Conservation (phyloP, 805 yeast species). For the Scheffersomyces lignosus region DNA sequence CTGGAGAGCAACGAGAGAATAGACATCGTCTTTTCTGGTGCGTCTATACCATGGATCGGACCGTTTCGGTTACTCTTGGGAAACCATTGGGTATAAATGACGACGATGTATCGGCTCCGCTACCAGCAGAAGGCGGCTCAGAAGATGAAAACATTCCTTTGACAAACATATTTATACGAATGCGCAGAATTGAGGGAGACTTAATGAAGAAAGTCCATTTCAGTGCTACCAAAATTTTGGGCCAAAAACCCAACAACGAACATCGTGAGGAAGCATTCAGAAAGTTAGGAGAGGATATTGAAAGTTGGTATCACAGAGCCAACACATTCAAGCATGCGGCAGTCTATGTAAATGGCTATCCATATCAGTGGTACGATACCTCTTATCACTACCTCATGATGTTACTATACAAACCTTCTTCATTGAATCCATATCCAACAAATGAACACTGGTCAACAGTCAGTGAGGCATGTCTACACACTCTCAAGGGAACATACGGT, state of each 20-base stretch:
- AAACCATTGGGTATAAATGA: slow-evolving; percentile 1
- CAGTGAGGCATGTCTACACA: not conserved
- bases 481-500: not conserved
- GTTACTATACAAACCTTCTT: not conserved
- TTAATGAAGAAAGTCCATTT: too few species aligned
- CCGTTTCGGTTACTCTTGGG: slow-evolving; percentile 1
- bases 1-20: not conserved
- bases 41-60: slow-evolving; percentile 1
- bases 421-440: not conserved
- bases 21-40: slow-evolving; percentile 1
- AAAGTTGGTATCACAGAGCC: not conserved
- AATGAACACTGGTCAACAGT: not conserved
- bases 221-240: too few species aligned
- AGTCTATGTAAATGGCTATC: too few species aligned
- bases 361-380: not conserved
- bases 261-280: not conserved
- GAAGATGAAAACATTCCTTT: not conserved
- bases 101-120: not conserved
- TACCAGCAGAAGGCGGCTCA: not conserved
- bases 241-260: not conserved
- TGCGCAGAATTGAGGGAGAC: not conserved
- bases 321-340: not conserved
- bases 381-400: not conserved
- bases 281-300: not conserved
- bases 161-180: not conserved